These are phyloP conservation scores for Talaromyces wortmannii DNA, from an alignment of 495 filamentous ascomycete species.

Conservation along the genomic window DNA sequence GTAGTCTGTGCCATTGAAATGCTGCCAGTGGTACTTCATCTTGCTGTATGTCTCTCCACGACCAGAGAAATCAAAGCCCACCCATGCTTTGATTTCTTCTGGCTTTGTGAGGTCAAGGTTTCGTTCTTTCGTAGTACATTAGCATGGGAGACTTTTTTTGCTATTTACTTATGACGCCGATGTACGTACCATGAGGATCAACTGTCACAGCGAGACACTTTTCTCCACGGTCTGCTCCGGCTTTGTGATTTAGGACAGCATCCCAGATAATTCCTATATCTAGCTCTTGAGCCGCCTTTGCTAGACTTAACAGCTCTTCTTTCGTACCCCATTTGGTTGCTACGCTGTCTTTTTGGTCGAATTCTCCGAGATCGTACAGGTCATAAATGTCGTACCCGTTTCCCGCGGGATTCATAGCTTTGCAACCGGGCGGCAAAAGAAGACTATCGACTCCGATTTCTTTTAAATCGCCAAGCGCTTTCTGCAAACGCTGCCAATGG, in stretches of 20 bases:
- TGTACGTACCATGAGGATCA: constrained; percentile 38
- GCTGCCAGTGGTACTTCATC: constrained; percentile 61
- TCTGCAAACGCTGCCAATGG: constrained; percentile 57
- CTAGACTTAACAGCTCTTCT: constrained; percentile 51
- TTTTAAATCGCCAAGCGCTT: constrained; percentile 47
- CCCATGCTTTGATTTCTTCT: constrained; percentile 62
- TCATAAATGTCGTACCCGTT: constrained; percentile 79
- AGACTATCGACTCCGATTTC: constrained; percentile 57
- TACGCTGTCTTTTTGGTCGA: constrained; percentile 59
- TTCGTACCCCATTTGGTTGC: constrained; percentile 71
- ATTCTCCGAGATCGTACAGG: constrained; percentile 70
- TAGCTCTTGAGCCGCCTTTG: constrained; percentile 38
- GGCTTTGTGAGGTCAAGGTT: constrained; percentile 47
- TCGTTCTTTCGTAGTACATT: constrained; percentile 31
- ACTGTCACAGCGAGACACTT: constrained; percentile 55
- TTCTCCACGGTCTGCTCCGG: constrained; percentile 59
- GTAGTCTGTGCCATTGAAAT: constrained; percentile 67
- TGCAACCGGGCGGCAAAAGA: constrained; percentile 72
- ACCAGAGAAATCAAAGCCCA: constrained; percentile 59
- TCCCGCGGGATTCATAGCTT: constrained; percentile 52
- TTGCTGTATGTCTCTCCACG: constrained; percentile 51
- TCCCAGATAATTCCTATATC: constrained; percentile 64
- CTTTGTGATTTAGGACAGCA: constrained; percentile 73
- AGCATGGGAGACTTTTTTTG: neutral
- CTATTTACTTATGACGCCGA: neutral